Conservation (phyloP, 75 land plant species). For the Sequoiadendron giganteum region DNA sequence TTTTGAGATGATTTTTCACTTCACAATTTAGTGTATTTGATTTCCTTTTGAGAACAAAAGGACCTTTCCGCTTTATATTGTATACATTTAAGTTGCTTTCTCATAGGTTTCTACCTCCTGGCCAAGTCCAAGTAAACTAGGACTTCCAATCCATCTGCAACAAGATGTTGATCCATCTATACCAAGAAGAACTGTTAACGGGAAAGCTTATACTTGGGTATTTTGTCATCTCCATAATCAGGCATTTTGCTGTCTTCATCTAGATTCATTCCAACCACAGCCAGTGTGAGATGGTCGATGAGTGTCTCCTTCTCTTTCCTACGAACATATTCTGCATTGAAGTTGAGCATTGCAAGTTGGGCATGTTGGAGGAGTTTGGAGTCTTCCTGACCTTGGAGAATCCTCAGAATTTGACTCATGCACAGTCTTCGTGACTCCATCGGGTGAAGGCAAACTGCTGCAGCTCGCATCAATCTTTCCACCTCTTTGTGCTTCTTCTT, state of each 20-base stretch:
- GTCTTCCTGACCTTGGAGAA: constrained; percentile 34
- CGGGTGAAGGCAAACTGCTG: constrained; percentile 56
- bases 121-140: background rate
- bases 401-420: constrained; percentile 49
- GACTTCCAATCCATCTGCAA: background rate
- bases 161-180: background rate
- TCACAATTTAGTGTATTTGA: background rate
- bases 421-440: constrained; percentile 62
- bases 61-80: background rate
- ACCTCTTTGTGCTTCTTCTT: constrained; percentile 13
- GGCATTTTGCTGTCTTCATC: constrained; percentile 15
- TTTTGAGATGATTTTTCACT: background rate
- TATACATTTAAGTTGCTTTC: background rate
- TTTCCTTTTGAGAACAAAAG: background rate
- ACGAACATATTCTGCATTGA: constrained; percentile 20
- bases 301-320: constrained; percentile 22
- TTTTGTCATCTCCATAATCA: constrained; percentile 16
- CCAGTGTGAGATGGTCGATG: constrained; percentile 64
- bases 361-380: constrained; percentile 12
- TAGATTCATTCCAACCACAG: constrained; percentile 73
- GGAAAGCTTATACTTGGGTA: constrained; percentile 12
- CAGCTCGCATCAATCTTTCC: constrained; percentile 56
- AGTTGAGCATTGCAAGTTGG: constrained; percentile 12
- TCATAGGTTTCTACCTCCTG: background rate
- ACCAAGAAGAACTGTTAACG: background rate